Conservation (phyloP, 805 yeast species). For the Saccharomyces kudriavzevii region DNA sequence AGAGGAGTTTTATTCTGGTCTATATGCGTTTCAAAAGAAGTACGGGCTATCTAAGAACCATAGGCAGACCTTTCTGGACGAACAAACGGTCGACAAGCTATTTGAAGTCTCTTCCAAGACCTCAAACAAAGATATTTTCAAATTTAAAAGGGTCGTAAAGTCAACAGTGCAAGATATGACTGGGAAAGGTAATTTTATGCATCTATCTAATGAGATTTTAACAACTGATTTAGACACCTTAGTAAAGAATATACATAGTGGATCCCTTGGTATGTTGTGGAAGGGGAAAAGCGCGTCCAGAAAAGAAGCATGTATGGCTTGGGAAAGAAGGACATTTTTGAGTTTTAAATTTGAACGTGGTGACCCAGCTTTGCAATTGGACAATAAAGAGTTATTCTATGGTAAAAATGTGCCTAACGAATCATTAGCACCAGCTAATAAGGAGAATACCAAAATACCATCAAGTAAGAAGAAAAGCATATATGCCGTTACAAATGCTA, state of each 20-base stretch:
- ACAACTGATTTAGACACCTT: conserved; percentile 33
- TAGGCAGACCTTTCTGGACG: conserved; percentile 47
- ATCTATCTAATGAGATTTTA: conserved; percentile 32
- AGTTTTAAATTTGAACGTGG: conserved; percentile 17
- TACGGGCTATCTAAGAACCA: conserved; percentile 36
- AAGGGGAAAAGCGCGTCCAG: conserved; percentile 40
- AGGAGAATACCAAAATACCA: neutral
- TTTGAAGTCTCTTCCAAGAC: conserved; percentile 40
- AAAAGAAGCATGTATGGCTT: conserved; percentile 13
- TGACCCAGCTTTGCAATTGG: conserved; percentile 14
- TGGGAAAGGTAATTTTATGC: conserved; percentile 32
- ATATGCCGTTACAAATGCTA: conserved; percentile 3
- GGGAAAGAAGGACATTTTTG: conserved; percentile 12
- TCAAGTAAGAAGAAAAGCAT: neutral
- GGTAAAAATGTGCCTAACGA: conserved; percentile 5
- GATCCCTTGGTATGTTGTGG: conserved; percentile 39
- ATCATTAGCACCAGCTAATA: neutral
- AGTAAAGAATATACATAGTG: conserved; percentile 27
- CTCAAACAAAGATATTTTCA: conserved; percentile 37
- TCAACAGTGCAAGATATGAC: conserved; percentile 63
- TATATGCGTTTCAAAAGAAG: conserved; percentile 74
- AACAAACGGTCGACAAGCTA: conserved; percentile 43
- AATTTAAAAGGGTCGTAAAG: conserved; percentile 59
- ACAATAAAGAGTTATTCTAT: conserved; percentile 8
- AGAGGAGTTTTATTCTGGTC: conserved; percentile 55